A percentile compares a stretch with the other conserved stretches of the same genome.
Conservation (phyloP, 148 eudicot genomes). For the Vaccinium macrocarpon region DNA sequence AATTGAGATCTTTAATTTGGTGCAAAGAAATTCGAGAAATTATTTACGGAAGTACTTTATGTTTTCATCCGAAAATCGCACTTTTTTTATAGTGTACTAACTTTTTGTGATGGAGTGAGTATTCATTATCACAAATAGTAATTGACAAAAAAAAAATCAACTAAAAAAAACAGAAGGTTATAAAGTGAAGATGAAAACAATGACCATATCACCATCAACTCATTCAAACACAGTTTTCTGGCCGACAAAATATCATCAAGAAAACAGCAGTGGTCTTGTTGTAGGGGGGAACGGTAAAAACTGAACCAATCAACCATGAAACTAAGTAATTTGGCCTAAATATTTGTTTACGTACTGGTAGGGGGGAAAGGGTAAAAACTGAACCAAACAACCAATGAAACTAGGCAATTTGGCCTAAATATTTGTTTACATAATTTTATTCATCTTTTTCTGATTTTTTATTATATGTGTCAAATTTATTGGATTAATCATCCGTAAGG, state of each 20-base stretch:
- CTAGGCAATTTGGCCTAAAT: too few relatives aligned
- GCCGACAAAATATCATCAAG: constrained; percentile 13
- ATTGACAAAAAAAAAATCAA: neutral
- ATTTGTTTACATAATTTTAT: too few relatives aligned
- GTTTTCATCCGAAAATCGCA: too few relatives aligned
- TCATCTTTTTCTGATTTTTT: too few relatives aligned
- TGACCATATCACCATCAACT: constrained; percentile 14
- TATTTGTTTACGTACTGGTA: neutral
- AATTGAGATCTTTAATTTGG: too few relatives aligned
- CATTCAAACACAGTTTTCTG: constrained; percentile 16
- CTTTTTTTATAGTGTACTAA: too few relatives aligned
- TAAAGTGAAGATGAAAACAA: constrained; percentile 14
- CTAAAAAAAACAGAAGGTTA: neutral
- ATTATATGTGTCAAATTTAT: too few relatives aligned
- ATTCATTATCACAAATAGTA: neutral
- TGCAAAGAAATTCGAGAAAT: too few relatives aligned
- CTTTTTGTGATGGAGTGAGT: too few relatives aligned
- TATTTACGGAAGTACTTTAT: too few relatives aligned
- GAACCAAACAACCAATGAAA: neutral
- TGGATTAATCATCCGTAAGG: too few relatives aligned
- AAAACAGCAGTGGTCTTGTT: constrained; percentile 8
- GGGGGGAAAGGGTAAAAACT: neutral
- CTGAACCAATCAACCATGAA: neutral
- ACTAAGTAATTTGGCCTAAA: too few relatives aligned
- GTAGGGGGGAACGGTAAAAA: neutral